These are phyloP conservation scores for Diplogelasinospora grovesii DNA, from an alignment of 495 filamentous ascomycete genomes.

Conservation along the genomic window DNA sequence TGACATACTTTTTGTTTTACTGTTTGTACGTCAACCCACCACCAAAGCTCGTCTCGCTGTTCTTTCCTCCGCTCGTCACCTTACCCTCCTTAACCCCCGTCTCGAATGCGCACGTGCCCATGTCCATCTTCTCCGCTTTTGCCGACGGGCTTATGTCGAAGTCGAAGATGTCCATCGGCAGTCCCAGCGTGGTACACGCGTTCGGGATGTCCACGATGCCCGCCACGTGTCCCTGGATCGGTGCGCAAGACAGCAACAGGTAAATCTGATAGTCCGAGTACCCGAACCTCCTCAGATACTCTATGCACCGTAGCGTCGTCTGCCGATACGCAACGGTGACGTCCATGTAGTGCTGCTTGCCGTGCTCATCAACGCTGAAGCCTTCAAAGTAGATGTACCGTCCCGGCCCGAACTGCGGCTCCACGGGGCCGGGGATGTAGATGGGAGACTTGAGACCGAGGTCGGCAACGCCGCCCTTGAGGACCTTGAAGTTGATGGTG, in stretches of 20 bases:
- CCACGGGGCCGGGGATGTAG: constrained; percentile 84
- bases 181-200: constrained; percentile 81
- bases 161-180: constrained; percentile 95
- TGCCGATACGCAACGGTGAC: constrained; percentile 89
- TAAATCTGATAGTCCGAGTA: constrained; percentile 78
- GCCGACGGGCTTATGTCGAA: constrained; percentile 76
- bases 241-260: constrained; percentile 79
- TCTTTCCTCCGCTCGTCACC: constrained; percentile 31
- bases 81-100: constrained; percentile 41
- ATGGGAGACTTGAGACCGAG: constrained; percentile 81
- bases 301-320: constrained; percentile 70
- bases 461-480: constrained; percentile 74
- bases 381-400: constrained; percentile 90
- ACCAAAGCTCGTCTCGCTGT: constrained; percentile 42
- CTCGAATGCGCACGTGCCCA: constrained; percentile 73
- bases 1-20: constrained; percentile 1
- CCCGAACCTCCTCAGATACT: constrained; percentile 81
- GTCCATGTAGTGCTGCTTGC: constrained; percentile 91
- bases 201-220: constrained; percentile 82
- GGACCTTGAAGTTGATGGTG: constrained; percentile 82
- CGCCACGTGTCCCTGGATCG: constrained; percentile 88
- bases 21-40: constrained; percentile 46
- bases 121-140: constrained; percentile 53
- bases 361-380: constrained; percentile 85
- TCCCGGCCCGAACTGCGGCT: constrained; percentile 84